These are phyloP conservation scores for Ophiostoma sp. DNA, from an alignment of 2,329 filamentous ascomycete genomes.

Conservation along the genomic window DNA sequence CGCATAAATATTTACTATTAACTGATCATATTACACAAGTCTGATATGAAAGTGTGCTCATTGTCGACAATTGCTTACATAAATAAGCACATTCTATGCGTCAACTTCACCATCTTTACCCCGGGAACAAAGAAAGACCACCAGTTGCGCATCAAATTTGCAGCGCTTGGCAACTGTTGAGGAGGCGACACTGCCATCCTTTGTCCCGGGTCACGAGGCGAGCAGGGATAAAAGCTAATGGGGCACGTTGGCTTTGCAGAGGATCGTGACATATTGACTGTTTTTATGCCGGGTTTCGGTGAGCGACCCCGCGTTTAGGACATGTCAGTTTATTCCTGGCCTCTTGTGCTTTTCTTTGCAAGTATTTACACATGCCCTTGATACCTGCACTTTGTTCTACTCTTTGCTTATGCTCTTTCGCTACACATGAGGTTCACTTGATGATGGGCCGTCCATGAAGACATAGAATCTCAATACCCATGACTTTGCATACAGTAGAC, in stretches of 20 bases:
- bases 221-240: not conserved
- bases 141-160: not conserved
- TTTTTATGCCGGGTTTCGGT: not conserved
- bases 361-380: not conserved
- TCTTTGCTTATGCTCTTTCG: no score
- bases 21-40: no score
- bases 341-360: not conserved
- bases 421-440: no score
- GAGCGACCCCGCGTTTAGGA: not conserved
- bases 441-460: no score
- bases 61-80: not conserved
- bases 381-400: not conserved
- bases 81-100: not conserved
- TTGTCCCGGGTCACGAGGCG: not conserved
- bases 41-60: no score
- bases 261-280: not conserved
- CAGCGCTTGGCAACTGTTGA: not conserved
- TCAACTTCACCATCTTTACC: not conserved
- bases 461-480: no score
- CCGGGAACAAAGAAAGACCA: not conserved
- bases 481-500: no score
- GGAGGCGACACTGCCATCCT: not conserved
- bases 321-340: not conserved
- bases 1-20: no score
- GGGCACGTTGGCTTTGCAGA: not conserved